These are phyloP conservation scores for Mycosphaerelloides madeirae DNA, from an alignment of 2,329 filamentous ascomycete species.

Conservation along the genomic window DNA sequence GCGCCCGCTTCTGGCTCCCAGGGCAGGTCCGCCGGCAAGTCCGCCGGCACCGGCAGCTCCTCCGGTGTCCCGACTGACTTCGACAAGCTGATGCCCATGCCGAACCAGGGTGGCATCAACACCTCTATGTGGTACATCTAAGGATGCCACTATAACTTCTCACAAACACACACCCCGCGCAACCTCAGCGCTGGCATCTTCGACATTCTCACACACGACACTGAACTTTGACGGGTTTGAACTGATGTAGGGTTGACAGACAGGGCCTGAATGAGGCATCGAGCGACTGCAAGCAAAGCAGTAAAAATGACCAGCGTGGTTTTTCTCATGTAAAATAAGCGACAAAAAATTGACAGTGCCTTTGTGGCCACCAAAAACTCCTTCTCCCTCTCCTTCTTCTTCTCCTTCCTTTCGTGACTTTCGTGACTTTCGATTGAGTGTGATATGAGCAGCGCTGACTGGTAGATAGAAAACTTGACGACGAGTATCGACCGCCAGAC, in stretches of 20 bases:
- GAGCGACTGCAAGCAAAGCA: conserved; percentile 3
- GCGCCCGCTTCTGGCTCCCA: conserved; percentile 34
- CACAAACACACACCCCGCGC: not conserved
- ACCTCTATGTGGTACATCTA: conserved; percentile 50
- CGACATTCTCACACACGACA: not conserved
- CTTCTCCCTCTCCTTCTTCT: not conserved
- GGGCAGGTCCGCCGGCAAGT: conserved; percentile 26
- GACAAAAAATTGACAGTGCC: conserved; percentile 5
- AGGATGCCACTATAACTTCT: not conserved
- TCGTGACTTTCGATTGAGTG: not conserved
- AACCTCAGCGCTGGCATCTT: not conserved
- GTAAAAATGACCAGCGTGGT: conserved; percentile 9
- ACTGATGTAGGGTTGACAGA: not conserved
- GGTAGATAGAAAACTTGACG: not conserved
- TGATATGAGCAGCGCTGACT: not conserved
- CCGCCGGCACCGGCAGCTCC: conserved; percentile 15
- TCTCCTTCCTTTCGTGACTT: not conserved
- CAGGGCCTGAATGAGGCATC: not conserved
- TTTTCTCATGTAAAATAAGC: conserved; percentile 3
- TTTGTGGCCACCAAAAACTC: conserved; percentile 7
- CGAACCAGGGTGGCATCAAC: conserved; percentile 36
- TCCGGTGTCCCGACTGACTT: conserved; percentile 22
- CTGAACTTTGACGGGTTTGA: not conserved
- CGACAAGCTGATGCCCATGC: conserved; percentile 39
- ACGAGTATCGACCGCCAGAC: too few relatives aligned